Evolutionary conservation across 805 yeast genomes (phyloP), one percentile per base, ranked within the genome.

Genomic region (Starmerella riodocensis): DNA sequence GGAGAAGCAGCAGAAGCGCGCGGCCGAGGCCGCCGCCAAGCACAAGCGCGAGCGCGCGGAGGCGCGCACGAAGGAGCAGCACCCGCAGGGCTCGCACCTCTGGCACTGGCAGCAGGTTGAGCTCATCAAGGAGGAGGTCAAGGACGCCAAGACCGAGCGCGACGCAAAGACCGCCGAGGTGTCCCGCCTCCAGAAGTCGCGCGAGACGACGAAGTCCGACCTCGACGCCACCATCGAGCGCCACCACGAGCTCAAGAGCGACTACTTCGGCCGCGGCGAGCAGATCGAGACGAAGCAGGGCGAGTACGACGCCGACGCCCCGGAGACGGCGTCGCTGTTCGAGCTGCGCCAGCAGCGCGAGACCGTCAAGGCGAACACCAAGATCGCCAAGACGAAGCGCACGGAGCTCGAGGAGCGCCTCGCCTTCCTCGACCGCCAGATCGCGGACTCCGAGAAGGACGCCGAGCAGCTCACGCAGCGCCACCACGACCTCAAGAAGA

Each of bases 301-400:
- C 38, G 58, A 53, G 37, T 46, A 49, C 35, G 43, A 42, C 20
- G 51, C 52, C 17, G 51, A 47, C 29, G 55, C 50, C 36, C 42
- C 40, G 18, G 53, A 50, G 43, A 41, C 47, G 14, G 54, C 49
- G 17, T 40, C 47, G 20, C 27, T 45, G 29, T 42, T 76, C 58
- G 43, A 46, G 28, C 79, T 76, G 63, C 77, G 78, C 70, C 76
- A 78, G 63, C 49, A 57, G 54, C 46, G 43, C 26, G 54, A 48
- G 32, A 47, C 47, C 26, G 47, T 45, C 14, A 45, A 46, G 39
- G 34, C 19, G 33, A 27, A 26, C 39, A 47, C 45, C 25, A 43
- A 46, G 47, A 42, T 32, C 25, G 41, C 47, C 19, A 45, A 42
- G 41, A 34, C 22, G 18, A 34, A 40, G 26, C 52, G 49, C 30